These are phyloP conservation scores for Penicillium parvum DNA, from an alignment of 495 filamentous ascomycete species.

Conservation along the genomic window DNA sequence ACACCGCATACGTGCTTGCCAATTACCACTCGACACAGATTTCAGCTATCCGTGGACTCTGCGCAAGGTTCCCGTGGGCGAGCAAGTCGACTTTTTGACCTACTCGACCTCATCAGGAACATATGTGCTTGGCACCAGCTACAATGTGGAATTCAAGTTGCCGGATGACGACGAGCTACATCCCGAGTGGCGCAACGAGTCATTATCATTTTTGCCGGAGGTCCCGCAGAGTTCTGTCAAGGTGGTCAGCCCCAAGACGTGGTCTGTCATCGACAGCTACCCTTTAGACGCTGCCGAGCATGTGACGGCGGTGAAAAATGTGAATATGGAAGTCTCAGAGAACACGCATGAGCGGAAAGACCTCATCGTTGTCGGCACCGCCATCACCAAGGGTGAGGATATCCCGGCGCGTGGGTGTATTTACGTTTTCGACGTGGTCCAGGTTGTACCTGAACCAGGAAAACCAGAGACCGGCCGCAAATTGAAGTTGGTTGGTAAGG, in stretches of 20 bases:
- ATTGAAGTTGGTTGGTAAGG: constrained; percentile 79
- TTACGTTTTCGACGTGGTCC: constrained; percentile 87
- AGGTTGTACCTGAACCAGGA: constrained; percentile 84
- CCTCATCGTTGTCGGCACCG: constrained; percentile 80
- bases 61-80: constrained; percentile 60
- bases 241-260: constrained; percentile 68
- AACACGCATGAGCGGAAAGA: constrained; percentile 77
- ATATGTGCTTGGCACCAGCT: constrained; percentile 72
- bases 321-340: constrained; percentile 87
- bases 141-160: constrained; percentile 64
- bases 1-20: constrained; percentile 60
- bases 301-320: constrained; percentile 72
- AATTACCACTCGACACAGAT: constrained; percentile 57
- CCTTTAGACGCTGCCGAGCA: constrained; percentile 65
- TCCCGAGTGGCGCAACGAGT: constrained; percentile 72
- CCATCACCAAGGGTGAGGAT: constrained; percentile 81
- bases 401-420: constrained; percentile 77
- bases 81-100: constrained; percentile 66
- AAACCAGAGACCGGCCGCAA: constrained; percentile 77
- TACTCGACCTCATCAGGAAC: constrained; percentile 70
- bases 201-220: constrained; percentile 58
- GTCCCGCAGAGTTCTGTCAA: constrained; percentile 65
- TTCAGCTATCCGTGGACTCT: constrained; percentile 70
- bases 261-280: constrained; percentile 67
- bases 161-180: constrained; percentile 80